A percentile compares a stretch with the other conserved stretches of the same genome.
Conservation (phyloP, 1,284 basidiomycete species). For the Tilletia horrida region DNA sequence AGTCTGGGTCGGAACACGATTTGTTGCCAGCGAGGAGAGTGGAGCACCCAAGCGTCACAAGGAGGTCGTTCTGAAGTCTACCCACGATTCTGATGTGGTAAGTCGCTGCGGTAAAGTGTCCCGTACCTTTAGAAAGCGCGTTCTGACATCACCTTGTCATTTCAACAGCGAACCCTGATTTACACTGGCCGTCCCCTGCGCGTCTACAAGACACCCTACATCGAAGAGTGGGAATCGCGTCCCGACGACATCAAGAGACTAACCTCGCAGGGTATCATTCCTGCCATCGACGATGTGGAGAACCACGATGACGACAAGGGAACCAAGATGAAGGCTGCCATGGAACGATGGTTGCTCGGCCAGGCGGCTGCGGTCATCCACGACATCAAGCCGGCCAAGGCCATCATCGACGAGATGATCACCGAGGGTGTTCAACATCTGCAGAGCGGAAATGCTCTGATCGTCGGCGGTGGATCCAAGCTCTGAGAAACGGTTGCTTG, state of each 20-base stretch:
- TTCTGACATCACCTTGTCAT: not conserved
- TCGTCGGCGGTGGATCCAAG: not conserved
- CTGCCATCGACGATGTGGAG: slow-evolving; percentile 45
- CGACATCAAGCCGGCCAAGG: slow-evolving; percentile 45
- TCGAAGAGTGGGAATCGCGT: slow-evolving; percentile 44
- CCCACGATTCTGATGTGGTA: slow-evolving; percentile 44
- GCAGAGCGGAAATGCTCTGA: not conserved
- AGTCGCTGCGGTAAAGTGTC: not conserved
- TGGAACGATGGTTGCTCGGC: slow-evolving; percentile 43
- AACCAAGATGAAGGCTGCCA: slow-evolving; percentile 33
- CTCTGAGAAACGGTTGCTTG: not conserved
- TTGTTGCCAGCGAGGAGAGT: slow-evolving; percentile 65
- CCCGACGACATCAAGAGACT: slow-evolving; percentile 50
- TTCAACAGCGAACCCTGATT: slow-evolving; percentile 38
- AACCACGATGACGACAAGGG: slow-evolving; percentile 44
- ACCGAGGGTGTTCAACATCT: slow-evolving; percentile 39
- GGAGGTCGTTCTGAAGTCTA: slow-evolving; percentile 46
- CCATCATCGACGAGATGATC: slow-evolving; percentile 48
- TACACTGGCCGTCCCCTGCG: slow-evolving; percentile 73
- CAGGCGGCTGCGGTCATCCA: slow-evolving; percentile 61
- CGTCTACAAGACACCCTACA: slow-evolving; percentile 68
- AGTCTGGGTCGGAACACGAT: slow-evolving; percentile 67
- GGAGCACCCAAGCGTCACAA: slow-evolving; percentile 49
- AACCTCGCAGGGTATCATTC: slow-evolving; percentile 45
- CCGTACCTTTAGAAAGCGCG: no score